Evolutionary conservation across 2,329 filamentous ascomycete genomes (phyloP).

Genomic region (Talaromyces piceae): DNA sequence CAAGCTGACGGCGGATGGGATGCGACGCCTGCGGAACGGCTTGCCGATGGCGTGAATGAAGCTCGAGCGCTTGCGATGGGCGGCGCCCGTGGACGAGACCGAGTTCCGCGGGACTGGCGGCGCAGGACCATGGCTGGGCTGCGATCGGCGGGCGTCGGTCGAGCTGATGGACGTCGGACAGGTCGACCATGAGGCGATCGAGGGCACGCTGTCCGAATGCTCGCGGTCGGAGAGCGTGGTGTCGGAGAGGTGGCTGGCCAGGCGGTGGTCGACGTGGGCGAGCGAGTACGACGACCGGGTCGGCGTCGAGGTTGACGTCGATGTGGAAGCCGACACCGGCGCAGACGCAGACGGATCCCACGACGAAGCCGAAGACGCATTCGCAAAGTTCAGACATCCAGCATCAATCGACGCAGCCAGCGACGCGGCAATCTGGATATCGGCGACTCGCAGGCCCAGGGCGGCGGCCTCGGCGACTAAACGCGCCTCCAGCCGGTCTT

Average conservation of each 20-base stretch:
- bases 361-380: conserved; percentile 16
- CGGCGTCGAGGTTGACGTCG: conserved; percentile 18
- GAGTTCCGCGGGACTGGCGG: conserved; percentile 14
- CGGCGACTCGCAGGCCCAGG: conserved; percentile 30
- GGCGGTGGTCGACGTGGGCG: conserved; percentile 22
- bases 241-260: conserved; percentile 25
- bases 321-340: conserved; percentile 11
- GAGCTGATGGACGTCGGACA: conserved; percentile 34
- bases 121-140: not conserved
- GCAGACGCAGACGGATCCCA: no score
- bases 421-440: conserved; percentile 25
- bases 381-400: conserved; percentile 26
- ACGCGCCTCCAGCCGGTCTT: conserved; percentile 30
- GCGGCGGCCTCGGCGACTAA: conserved; percentile 31
- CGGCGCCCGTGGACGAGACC: conserved; percentile 20
- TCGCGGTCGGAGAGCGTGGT: conserved; percentile 24
- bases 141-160: conserved; percentile 22
- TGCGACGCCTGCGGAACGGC: conserved; percentile 29
- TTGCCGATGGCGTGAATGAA: conserved; percentile 29
- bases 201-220: conserved; percentile 29
- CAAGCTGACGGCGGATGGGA: conserved; percentile 21
- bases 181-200: conserved; percentile 32
- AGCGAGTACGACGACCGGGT: conserved; percentile 17
- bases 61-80: conserved; percentile 23
- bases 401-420: conserved; percentile 30